Percentiles rank a stretch among this genome's conserved stretches.
These are phyloP conservation scores for Nothomitra cinnamomea DNA, from an alignment of 2,329 filamentous ascomycete species.

Conservation along the genomic window DNA sequence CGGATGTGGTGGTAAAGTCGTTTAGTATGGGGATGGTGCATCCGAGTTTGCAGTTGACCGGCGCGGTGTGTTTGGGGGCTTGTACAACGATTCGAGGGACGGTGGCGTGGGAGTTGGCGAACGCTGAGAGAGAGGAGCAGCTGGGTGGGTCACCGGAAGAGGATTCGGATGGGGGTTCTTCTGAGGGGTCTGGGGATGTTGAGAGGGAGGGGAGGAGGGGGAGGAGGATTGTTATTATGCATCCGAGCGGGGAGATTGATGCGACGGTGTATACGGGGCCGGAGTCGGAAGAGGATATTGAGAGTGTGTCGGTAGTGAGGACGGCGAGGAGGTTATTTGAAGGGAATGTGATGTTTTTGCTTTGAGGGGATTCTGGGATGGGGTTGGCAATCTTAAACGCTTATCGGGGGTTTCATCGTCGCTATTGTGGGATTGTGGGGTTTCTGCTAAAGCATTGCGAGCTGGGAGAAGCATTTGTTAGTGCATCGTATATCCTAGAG, in stretches of 20 bases:
- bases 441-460: too few relatives aligned
- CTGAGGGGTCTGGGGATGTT: too few relatives aligned
- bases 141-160: too few relatives aligned
- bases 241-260: not conserved
- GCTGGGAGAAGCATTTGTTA: too few relatives aligned
- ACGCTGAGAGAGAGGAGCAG: not conserved
- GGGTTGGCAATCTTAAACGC: too few relatives aligned
- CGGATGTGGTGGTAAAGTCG: conserved; percentile 12
- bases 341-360: not conserved
- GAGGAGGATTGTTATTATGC: not conserved
- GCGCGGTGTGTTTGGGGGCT: conserved; percentile 17
- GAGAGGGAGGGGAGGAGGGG: too few relatives aligned
- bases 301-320: not conserved
- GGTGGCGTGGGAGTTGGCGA: not conserved
- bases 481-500: too few relatives aligned
- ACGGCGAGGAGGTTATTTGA: not conserved
- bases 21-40: conserved; percentile 20
- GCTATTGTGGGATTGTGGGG: too few relatives aligned
- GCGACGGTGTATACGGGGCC: not conserved
- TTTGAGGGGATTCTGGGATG: too few relatives aligned
- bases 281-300: not conserved
- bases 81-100: conserved; percentile 8
- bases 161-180: too few relatives aligned
- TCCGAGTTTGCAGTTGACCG: conserved; percentile 19
- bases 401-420: too few relatives aligned